Evolutionary conservation across 805 yeast species (phyloP).

Genomic region (Candida sonorensis): DNA sequence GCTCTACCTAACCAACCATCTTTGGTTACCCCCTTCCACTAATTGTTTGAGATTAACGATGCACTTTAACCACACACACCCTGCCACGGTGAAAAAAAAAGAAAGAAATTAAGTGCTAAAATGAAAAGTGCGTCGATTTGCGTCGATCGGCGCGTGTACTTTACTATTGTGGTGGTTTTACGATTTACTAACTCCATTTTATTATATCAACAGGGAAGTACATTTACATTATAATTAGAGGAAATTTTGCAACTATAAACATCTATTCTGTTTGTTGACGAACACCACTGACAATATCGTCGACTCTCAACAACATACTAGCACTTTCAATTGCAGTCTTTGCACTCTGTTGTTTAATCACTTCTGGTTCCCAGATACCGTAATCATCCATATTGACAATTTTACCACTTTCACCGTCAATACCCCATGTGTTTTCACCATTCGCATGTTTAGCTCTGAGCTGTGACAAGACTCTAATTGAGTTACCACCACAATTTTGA

Average conservation of each 20-base stretch:
- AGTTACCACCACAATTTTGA: conserved; percentile 97
- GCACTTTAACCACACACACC: too few relatives aligned
- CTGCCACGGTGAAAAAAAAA: too few relatives aligned
- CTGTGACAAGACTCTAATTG: conserved; percentile 82
- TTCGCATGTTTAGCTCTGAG: conserved; percentile 95
- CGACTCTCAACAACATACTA: conserved; percentile 88
- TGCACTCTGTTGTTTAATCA: conserved; percentile 90
- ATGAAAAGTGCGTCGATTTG: too few relatives aligned
- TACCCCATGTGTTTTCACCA: conserved; percentile 80
- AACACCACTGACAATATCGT: conserved; percentile 95
- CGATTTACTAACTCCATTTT: too few relatives aligned
- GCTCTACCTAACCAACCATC: too few relatives aligned
- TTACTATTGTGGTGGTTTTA: background rate
- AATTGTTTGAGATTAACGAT: too few relatives aligned
- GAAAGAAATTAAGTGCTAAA: too few relatives aligned
- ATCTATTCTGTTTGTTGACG: conserved; percentile 32
- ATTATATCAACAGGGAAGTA: too few relatives aligned
- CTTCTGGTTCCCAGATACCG: conserved; percentile 99
- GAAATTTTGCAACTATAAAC: too few relatives aligned
- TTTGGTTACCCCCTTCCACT: too few relatives aligned
- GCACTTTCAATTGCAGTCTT: conserved; percentile 99
- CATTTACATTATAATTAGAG: too few relatives aligned
- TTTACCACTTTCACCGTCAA: conserved; percentile 92
- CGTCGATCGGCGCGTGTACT: too few relatives aligned
- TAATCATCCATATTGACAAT: conserved; percentile 92